phyloP scores from a whole-genome alignment of 1,284 basidiomycete genomes.

The Xerocomus minutiporus region DNA sequence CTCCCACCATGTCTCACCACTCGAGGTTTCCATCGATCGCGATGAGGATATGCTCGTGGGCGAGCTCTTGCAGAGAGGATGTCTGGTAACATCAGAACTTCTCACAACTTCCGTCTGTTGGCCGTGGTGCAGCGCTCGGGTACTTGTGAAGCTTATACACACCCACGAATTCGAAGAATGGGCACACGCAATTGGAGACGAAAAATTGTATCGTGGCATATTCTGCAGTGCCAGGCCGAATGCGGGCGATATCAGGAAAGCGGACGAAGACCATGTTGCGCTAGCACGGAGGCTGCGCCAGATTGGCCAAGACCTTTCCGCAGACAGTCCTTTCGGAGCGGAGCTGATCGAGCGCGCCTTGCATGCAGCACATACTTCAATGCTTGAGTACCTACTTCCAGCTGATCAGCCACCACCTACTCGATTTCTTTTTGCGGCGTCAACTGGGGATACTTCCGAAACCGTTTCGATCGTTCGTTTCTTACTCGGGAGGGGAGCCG shows the following conservation, averaged over 20 bases:
- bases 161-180: background rate
- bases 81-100: background rate
- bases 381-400: background rate
- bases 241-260: background rate
- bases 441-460: no score
- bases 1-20: background rate
- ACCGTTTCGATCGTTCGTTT: background rate
- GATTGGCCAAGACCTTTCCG: background rate
- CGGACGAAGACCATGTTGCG: background rate
- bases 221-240: background rate
- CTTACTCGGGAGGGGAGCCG: background rate
- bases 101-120: background rate
- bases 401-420: background rate
- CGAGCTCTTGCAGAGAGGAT: background rate
- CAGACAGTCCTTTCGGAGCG: background rate
- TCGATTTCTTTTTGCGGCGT: background rate
- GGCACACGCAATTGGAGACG: background rate
- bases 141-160: background rate
- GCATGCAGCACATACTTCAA: background rate
- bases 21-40: background rate
- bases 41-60: background rate
- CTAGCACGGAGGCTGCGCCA: background rate
- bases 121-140: background rate
- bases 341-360: background rate
- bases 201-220: background rate